Conservation (phyloP, 1,139 yeast genomes). For the Suhomyces guaymorum region DNA sequence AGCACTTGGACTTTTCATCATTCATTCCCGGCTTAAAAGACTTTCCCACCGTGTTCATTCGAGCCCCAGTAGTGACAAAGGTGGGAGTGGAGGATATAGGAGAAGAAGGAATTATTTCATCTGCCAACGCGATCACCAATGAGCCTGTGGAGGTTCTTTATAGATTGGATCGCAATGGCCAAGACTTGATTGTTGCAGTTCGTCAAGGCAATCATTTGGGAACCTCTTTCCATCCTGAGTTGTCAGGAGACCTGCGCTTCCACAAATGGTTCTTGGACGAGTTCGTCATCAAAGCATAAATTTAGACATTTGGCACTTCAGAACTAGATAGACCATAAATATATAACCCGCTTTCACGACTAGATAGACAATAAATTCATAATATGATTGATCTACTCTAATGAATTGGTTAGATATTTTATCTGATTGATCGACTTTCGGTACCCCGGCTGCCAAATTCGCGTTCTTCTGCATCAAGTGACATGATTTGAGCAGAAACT, state of each 20-base stretch:
- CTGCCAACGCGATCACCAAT: constrained; percentile 5
- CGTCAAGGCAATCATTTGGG: constrained; percentile 68
- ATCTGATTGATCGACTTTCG: too few species aligned
- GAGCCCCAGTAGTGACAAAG: constrained; percentile 72
- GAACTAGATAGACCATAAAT: too few species aligned
- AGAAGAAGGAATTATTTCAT: constrained; percentile 14
- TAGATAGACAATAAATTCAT: too few species aligned
- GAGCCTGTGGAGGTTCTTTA: constrained; percentile 45
- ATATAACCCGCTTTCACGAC: too few species aligned
- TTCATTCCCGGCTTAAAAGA: constrained; percentile 43
- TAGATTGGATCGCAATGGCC: constrained; percentile 27
- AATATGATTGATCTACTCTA: too few species aligned
- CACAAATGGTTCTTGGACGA: constrained; percentile 73
- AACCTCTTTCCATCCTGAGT: constrained; percentile 82
- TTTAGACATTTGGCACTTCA: background rate
- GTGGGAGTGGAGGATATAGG: constrained; percentile 12
- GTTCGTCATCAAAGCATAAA: constrained; percentile 36
- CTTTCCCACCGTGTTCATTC: constrained; percentile 67
- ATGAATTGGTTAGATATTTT: too few species aligned
- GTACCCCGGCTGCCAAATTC: too few species aligned
- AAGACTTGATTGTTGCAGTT: constrained; percentile 65
- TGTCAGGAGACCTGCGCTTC: constrained; percentile 57
- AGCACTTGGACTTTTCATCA: constrained; percentile 47
- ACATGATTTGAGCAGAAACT: too few species aligned
- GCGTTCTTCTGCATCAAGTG: too few species aligned